phyloP scores from a whole-genome alignment of 1,284 basidiomycete genomes.

The Ganoderma resinaceum region DNA sequence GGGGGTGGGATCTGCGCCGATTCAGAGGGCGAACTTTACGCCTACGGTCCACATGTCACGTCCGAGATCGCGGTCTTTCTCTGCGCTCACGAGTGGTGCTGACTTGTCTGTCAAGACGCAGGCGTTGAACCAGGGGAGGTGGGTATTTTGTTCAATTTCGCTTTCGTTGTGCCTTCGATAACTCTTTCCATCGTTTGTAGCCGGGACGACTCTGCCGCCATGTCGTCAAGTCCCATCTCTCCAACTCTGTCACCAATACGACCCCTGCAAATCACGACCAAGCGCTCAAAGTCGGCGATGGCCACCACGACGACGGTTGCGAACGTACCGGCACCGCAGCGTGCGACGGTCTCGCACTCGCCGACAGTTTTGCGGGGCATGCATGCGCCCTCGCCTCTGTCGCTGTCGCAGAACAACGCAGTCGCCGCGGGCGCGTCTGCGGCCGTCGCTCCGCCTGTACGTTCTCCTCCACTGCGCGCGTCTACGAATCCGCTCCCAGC shows the following conservation, averaged over 20 bases:
- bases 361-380: constrained; percentile 31
- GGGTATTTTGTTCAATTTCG: constrained; percentile 19
- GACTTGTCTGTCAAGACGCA: constrained; percentile 16
- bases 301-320: constrained; percentile 32
- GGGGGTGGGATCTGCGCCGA: constrained; percentile 30
- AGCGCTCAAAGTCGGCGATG: constrained; percentile 38
- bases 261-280: constrained; percentile 30
- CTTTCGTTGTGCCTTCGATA: background rate
- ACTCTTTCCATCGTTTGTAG: constrained; percentile 21
- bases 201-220: constrained; percentile 19
- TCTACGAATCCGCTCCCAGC: constrained; percentile 30
- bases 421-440: constrained; percentile 36
- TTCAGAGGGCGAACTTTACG: constrained; percentile 68
- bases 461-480: constrained; percentile 30
- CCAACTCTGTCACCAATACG: constrained; percentile 19
- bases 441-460: constrained; percentile 30
- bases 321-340: constrained; percentile 30
- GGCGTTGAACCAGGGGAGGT: constrained; percentile 45
- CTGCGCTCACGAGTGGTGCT: constrained; percentile 52
- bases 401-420: constrained; percentile 49
- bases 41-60: constrained; percentile 58
- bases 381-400: constrained; percentile 59
- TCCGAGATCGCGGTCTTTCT: constrained; percentile 78
- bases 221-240: constrained; percentile 2
- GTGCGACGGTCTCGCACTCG: constrained; percentile 35